Base-by-base conservation (phyloP, 2,329 filamentous ascomycete genomes). In the Colletotrichum sp. region DNA sequence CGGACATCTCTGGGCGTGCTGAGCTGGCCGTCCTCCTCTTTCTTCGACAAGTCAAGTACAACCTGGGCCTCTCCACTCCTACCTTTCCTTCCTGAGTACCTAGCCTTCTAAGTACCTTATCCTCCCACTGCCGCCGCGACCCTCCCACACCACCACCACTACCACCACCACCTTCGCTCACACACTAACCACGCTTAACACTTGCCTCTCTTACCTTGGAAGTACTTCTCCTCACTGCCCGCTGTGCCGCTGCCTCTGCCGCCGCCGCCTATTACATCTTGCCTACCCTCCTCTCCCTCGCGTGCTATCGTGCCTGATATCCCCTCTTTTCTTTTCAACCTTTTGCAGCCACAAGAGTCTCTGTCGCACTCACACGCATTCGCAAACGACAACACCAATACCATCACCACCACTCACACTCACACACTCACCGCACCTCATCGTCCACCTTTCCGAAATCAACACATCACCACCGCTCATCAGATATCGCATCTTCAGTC, bases 1-100 rank as follows among this genome's bases (percentile, higher is more conserved):
- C 28, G 69, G 76, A 52, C 74, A 74, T 74, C 74, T 76, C 74
- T 76, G 67, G 75, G 75, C 75, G 74, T 76, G 75, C 71, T 76
- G 75, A 75, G 75, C 72, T 76, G 75, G 75, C 75, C 57, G 74
- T 64, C 74, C 59, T 74, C 73, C 73, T 75, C 67, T 64, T 63
- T 74, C 74, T 62, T 69, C 59, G 63, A 69, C 70, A 73, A 62
- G 55, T 69, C 67, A 69, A 69, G 52, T 68, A 59, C 68, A 49
- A 65, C 71, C 74, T 34, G 74, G 74, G 52, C 64, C 74, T 76
- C 74, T 62, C 62, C 75, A 75, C 59, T 63, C 32, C 52, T 66
- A 28, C 60, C 72, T 75, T 76, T 72, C 65, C 71, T 75, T 26
- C 15, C 18, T 32, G 10, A 28, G n/a, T 13, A 44, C 62, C 36